Evolutionary conservation across 176 grass and related monocot species (phyloP).

Genomic region (Dendrocalamus sinicus): DNA sequence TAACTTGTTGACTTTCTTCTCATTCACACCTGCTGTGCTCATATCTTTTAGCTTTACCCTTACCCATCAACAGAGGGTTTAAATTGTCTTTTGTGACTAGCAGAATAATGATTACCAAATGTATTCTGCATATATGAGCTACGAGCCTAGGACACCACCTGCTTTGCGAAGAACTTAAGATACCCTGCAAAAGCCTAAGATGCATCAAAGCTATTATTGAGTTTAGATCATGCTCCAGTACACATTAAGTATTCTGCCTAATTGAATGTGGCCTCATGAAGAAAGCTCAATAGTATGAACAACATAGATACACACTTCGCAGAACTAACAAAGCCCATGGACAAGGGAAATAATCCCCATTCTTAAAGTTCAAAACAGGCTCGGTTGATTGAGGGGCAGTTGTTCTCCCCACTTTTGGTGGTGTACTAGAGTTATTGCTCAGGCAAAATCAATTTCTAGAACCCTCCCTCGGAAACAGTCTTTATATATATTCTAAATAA

Average conservation of each 20-base stretch:
- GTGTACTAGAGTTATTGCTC: not conserved
- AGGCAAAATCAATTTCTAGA: not conserved
- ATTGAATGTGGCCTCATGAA: not conserved
- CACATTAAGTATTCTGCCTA: slow-evolving; percentile 19
- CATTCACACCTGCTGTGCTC: not conserved
- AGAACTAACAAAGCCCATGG: not conserved
- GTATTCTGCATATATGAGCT: slow-evolving; percentile 8
- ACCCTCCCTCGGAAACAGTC: slow-evolving; percentile 15
- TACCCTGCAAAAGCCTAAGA: not conserved
- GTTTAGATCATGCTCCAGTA: not conserved
- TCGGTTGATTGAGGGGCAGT: slow-evolving; percentile 1
- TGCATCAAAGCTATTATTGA: not conserved
- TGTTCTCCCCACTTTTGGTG: not conserved
- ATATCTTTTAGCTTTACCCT: slow-evolving; percentile 24
- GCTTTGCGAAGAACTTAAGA: slow-evolving; percentile 19
- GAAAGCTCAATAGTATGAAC: not conserved
- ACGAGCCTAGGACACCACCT: not conserved
- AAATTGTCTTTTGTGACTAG: not conserved
- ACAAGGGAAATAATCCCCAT: not conserved
- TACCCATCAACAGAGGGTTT: not conserved
- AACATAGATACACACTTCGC: slow-evolving; percentile 2
- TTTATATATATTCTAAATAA: not conserved
- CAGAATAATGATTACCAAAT: slow-evolving; percentile 26
- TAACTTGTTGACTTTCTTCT: slow-evolving; percentile 34
- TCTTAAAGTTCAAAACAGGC: not conserved